Evolutionary conservation across 305 asterid genomes (phyloP), one percentile per base, ranked within the genome.

Genomic region (Petunia hybrid): DNA sequence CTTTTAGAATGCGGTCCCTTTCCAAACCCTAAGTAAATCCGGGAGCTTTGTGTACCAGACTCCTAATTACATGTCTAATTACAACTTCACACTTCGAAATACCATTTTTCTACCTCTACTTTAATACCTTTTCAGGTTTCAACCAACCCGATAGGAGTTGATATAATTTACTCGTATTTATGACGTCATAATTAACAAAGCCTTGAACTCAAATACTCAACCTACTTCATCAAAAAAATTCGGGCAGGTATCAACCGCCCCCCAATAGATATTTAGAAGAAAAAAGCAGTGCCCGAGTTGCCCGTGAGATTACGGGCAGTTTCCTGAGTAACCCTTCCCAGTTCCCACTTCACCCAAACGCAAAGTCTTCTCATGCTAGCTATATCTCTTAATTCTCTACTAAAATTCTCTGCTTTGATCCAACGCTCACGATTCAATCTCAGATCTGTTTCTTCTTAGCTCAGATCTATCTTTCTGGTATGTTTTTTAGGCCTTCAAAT

Each of bases 231-330:
- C 8, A 22, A 51, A 9, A 0, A 9, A 51, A 9, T 51, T 51
- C 57, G 57, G 57, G 14, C 57, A 51, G 57, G 13, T 14, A 22
- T 51, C 57, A 51, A 51, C 57, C 14, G 14, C 57, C 57, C 5
- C 10, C 31, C 31, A 22, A 22, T 22, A 22, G 57, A 51, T 10
- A 51, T 51, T 51, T 51, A 2, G 14, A 22, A 51, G 57, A 10
- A 4, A 51, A 76, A 36, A 82, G 80, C 80, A 87, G 86, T 85
- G 87, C 85, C 90, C 87, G 85, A 59, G 8, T 87, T 86, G 84
- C 89, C 89, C 89, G 87, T 73, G 64, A 79, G 82, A 84, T 85
- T 85, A 84, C 90, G 90, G 90, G 76, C 89, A 87, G 87, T 87
- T 80, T 82, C 55, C 83, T 77, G 66, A 82, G 87, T 76, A 68